Evolutionary conservation across 176 grass and related monocot species (phyloP), one percentile per base, ranked within the genome.

Genomic region (Tillandsia leiboldiana): DNA sequence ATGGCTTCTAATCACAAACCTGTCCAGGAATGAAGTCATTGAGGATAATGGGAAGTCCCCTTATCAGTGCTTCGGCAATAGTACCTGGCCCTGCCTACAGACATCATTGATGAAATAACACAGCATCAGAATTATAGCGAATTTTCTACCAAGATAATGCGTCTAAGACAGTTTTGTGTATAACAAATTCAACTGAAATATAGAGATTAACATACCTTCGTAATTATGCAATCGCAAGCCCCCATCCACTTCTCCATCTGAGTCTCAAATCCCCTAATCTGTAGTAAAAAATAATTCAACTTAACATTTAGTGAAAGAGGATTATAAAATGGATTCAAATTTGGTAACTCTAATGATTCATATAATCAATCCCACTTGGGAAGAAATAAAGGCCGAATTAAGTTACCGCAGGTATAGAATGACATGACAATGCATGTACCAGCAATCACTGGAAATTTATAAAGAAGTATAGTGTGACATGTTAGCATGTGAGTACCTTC

Each of bases 241-340:
- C 89, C 94, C 94, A 99, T 99, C 94, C 94, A 99, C 68, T 99
- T 99, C 80, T 99, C 94, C 94, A 99, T 99, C 75, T 99, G 94
- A 18, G 89, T 99, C 66, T 93, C 94, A 70, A 99, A 99, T 81
- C 94, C 94, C 64, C 90, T 84, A 64, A 99, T 70, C 94, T 99
- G 80, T 81, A 68, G 70, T 61, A 13, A 66, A 54, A 74, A 51
- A 42, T 7, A 42, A 42, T 42, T 42, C 4, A 42, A 6, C 33
- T 42, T 0, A 42, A 42, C 33, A 42, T 42, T 42, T 42, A 42
- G 33, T 42, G 33, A 5, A 7, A 5, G 33, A 42, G 33, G 33
- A 42, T 33, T 33, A 33, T 33, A 33, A 33, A 33, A 33, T 2
- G 29, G 29, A 42, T 42, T 42, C 33, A 4, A 42, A 42, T 42